Conservation (phyloP, 2,329 filamentous ascomycete species). For the Emydomyces testavorans region DNA sequence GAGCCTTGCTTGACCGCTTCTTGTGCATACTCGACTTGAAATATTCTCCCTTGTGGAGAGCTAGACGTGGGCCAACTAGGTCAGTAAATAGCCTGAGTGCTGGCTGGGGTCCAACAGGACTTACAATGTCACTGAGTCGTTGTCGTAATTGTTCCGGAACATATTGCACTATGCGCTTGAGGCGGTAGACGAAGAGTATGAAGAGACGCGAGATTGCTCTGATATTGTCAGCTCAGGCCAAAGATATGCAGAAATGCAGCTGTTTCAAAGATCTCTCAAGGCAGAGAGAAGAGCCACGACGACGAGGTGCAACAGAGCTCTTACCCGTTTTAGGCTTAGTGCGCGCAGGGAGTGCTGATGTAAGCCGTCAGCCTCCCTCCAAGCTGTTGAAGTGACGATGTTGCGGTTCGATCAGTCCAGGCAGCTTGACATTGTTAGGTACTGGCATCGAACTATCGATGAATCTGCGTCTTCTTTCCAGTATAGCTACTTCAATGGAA, state of each 20-base stretch:
- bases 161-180: conserved; percentile 45
- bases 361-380: neutral
- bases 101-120: conserved; percentile 26
- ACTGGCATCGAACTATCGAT: neutral
- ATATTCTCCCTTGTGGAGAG: conserved; percentile 97
- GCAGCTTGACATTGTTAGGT: neutral
- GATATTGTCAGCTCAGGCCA: neutral
- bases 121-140: conserved; percentile 99
- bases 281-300: conserved; percentile 17
- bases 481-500: neutral
- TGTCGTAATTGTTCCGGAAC: conserved; percentile 99
- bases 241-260: conserved; percentile 1
- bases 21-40: conserved; percentile 97
- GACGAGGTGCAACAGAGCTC: conserved; percentile 15
- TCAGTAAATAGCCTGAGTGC: neutral
- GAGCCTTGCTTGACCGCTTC: conserved; percentile 99
- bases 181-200: neutral
- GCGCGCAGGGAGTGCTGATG: neutral
- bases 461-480: neutral
- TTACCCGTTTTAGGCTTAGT: conserved; percentile 15
- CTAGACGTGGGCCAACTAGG: conserved; percentile 38
- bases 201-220: neutral
- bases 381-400: neutral
- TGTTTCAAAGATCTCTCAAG: conserved; percentile 2
- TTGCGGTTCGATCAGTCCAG: neutral